Base-by-base conservation (phyloP, 352 stramenopile species). In the Globisporangium perplexum region DNA sequence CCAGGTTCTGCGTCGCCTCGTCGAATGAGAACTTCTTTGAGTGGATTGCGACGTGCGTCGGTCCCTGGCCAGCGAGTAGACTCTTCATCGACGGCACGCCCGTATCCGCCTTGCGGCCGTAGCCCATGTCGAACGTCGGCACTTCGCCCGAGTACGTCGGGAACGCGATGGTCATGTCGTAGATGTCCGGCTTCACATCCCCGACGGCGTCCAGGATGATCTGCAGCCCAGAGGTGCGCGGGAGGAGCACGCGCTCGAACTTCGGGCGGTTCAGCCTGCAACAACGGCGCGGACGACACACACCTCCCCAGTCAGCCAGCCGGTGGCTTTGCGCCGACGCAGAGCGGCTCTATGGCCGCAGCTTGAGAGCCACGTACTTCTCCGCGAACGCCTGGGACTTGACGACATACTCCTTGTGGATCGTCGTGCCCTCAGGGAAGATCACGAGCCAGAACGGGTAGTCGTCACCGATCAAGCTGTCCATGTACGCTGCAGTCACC, bases 101-200 rank as follows among this genome's bases (percentile, higher is more conserved):
- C 7, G 74, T 88, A 58, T 97, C 89, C 15, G 60, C 66, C 52
- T 92, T 89, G 26, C 89, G 77, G 24, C 60, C 60, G 64, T 96
- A 97, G 22, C 89, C 88, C 85, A 96, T 96, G 11, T 91, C 84
- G 44, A 71, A 96, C 15, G 86, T 95, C 26, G 89, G 89, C 31
- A 93, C 81, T 71, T 92, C 83, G 35, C 83, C 81, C 31, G 81
- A 78, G 63, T 92, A 93, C n/a, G 68, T 77, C 30, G 83, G 81
- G 57, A 91, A 93, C 17, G 83, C 85, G 52, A 97, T 80, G 30
- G 93, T 98, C 12, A 98, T 68, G 72, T 98, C 93, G 60, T 97
- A 98, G 41, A 98, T 92, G 57, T 97, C 83, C 12, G 84, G 82
- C 55, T 90, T 88, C 7, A 80, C 88, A 44, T 94, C 81, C 3